A percentile compares a stretch with the other conserved stretches of the same genome.
phyloP scores from a whole-genome alignment of 495 filamentous ascomycete genomes.

The Trichocladium antarcticum region DNA sequence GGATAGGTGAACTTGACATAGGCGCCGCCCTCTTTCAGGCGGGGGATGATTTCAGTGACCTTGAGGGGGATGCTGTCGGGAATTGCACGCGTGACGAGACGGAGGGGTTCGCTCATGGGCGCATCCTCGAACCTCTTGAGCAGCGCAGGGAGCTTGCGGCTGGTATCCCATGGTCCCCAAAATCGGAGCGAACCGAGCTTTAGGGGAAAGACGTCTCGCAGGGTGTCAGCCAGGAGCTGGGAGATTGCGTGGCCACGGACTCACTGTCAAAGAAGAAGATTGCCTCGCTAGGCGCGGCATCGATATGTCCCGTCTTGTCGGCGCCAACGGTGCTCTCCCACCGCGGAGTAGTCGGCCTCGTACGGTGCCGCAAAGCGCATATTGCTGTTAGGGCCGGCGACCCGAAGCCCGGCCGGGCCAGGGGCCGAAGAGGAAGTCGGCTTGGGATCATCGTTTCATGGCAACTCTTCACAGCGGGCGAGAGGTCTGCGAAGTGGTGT shows the following conservation, averaged over 20 bases:
- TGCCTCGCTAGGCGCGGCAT: slow-evolving; percentile 55
- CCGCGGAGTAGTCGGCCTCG: neutral
- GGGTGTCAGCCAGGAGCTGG: neutral
- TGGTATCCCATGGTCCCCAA: slow-evolving; percentile 45
- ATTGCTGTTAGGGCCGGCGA: neutral
- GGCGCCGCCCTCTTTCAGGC: slow-evolving; percentile 82
- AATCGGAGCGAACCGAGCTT: slow-evolving; percentile 57
- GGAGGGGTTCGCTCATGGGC: slow-evolving; percentile 50
- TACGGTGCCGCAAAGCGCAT: neutral
- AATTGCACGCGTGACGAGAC: slow-evolving; percentile 51
- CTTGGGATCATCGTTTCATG: slow-evolving; percentile 25
- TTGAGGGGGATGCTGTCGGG: slow-evolving; percentile 48
- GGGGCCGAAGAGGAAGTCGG: slow-evolving; percentile 10
- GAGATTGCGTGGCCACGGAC: slow-evolving; percentile 16
- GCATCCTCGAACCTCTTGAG: slow-evolving; percentile 54
- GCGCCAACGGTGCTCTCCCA: slow-evolving; percentile 34
- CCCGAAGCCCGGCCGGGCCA: slow-evolving; percentile 3
- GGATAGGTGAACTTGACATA: slow-evolving; percentile 78
- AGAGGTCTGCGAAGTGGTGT: no score
- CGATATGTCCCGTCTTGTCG: slow-evolving; percentile 64
- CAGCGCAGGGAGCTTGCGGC: slow-evolving; percentile 46
- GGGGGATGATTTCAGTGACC: slow-evolving; percentile 67
- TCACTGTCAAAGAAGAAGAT: slow-evolving; percentile 85
- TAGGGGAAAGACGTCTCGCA: slow-evolving; percentile 72
- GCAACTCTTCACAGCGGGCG: neutral